Percentiles rank a stretch among this genome's conserved stretches.
These are phyloP conservation scores for Aspergillus tanneri DNA, from an alignment of 2,329 filamentous ascomycete species.

Conservation along the genomic window DNA sequence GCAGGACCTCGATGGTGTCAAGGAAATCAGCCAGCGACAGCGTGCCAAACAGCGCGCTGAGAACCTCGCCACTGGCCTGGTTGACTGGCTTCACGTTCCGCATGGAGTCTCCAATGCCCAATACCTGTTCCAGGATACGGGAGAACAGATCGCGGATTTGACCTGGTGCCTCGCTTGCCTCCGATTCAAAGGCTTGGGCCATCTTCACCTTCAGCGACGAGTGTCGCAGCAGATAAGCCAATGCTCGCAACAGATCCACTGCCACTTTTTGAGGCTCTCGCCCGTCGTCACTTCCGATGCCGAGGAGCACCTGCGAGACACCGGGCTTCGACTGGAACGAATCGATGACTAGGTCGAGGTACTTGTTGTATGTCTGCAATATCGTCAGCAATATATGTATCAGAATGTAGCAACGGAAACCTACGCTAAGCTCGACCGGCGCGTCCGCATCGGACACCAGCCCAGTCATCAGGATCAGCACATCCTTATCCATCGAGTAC, in stretches of 20 bases:
- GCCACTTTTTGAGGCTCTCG: conserved; percentile 43
- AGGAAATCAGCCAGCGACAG: conserved; percentile 86
- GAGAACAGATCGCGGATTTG: conserved; percentile 69
- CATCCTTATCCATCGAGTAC: conserved; percentile 73
- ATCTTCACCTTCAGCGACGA: conserved; percentile 44
- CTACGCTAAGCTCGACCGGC: conserved; percentile 65
- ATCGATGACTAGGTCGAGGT: conserved; percentile 72
- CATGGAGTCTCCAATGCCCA: conserved; percentile 61
- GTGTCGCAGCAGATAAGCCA: conserved; percentile 42
- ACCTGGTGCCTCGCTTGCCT: conserved; percentile 57
- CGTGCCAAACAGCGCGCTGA: conserved; percentile 78
- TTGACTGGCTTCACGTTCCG: conserved; percentile 38
- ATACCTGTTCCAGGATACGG: conserved; percentile 63
- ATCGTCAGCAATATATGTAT: conserved; percentile 14
- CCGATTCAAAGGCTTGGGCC: conserved; percentile 36
- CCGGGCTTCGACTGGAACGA: conserved; percentile 71
- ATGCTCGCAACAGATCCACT: conserved; percentile 42
- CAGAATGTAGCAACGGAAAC: conserved; percentile 4
- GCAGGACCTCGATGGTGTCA: conserved; percentile 77
- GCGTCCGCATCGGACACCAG: conserved; percentile 72
- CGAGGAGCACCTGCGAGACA: conserved; percentile 71
- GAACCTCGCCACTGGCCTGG: conserved; percentile 60
- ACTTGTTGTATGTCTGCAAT: conserved; percentile 68
- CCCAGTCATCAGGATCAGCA: conserved; percentile 72
- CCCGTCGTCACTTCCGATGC: conserved; percentile 54